Evolutionary conservation across 1,284 basidiomycete genomes (phyloP).

Genomic region (Rhodotorula glutinis): DNA sequence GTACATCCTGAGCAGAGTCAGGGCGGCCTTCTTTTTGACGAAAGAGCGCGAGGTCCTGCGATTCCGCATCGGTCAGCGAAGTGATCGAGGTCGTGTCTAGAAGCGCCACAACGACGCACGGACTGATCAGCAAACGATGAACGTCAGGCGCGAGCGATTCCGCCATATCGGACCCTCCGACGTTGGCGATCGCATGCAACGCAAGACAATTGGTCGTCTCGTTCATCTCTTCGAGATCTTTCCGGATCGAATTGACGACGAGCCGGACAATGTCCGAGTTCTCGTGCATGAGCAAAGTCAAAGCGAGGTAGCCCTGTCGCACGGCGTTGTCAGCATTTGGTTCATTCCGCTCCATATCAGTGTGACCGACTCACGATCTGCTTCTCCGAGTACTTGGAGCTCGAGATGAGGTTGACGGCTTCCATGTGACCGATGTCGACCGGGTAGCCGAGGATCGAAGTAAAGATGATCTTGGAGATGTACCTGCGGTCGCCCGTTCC

Average conservation of each 20-base stretch:
- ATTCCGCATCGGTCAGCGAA: background rate
- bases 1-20: conserved; percentile 87
- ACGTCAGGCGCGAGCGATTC: conserved; percentile 90
- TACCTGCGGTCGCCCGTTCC: conserved; percentile 58
- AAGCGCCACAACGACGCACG: conserved; percentile 58
- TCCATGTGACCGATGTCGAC: conserved; percentile 99
- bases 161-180: conserved; percentile 97
- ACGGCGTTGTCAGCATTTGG: background rate
- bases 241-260: conserved; percentile 96
- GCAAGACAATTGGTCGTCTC: conserved; percentile 96
- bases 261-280: conserved; percentile 93
- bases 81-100: background rate
- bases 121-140: conserved; percentile 89
- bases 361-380: conserved; percentile 72
- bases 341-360: too few species aligned
- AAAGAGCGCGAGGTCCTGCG: conserved; percentile 85
- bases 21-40: conserved; percentile 97
- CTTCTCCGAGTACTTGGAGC: conserved; percentile 95
- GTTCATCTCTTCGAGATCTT: conserved; percentile 91
- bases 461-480: conserved; percentile 94
- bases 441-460: conserved; percentile 97
- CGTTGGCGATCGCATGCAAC: conserved; percentile 95
- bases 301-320: conserved; percentile 85
- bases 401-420: conserved; percentile 95
- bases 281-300: conserved; percentile 96